Conservation (phyloP, 371 early-diverging fungal genomes). For the Mucor racemosus region DNA sequence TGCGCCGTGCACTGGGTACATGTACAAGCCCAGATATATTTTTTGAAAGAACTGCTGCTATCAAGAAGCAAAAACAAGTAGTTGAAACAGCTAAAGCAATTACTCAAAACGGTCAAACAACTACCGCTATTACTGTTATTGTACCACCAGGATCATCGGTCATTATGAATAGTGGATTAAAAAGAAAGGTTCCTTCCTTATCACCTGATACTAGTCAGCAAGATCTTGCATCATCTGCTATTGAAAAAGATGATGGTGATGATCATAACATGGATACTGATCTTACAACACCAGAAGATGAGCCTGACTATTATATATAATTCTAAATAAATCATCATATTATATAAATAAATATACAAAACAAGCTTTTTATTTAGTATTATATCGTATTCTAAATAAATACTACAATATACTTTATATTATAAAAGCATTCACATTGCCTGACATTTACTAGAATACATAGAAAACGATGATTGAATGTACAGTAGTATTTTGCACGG, state of each 20-base stretch:
- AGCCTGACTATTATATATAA: neutral
- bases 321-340: neutral
- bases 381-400: too few species aligned
- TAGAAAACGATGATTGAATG: too few species aligned
- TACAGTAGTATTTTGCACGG: neutral
- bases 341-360: neutral
- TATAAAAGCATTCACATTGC: too few species aligned
- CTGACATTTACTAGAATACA: too few species aligned
- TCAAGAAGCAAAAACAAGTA: neutral
- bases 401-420: too few species aligned
- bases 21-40: slow-evolving; percentile 79
- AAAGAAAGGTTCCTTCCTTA: slow-evolving; percentile 2
- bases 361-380: neutral
- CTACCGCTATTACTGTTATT: slow-evolving; percentile 40
- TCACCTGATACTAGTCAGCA: slow-evolving; percentile 8
- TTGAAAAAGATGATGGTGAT: neutral
- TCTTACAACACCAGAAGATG: slow-evolving; percentile 1
- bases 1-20: slow-evolving; percentile 82
- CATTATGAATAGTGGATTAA: neutral
- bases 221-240: slow-evolving; percentile 3
- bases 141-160: slow-evolving; percentile 11
- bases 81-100: slow-evolving; percentile 38
- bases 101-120: slow-evolving; percentile 41
- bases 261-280: neutral
- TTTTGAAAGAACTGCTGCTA: slow-evolving; percentile 44